These are phyloP conservation scores for Beauveria sp. DNA, from an alignment of 2,329 filamentous ascomycete species.

Conservation along the genomic window DNA sequence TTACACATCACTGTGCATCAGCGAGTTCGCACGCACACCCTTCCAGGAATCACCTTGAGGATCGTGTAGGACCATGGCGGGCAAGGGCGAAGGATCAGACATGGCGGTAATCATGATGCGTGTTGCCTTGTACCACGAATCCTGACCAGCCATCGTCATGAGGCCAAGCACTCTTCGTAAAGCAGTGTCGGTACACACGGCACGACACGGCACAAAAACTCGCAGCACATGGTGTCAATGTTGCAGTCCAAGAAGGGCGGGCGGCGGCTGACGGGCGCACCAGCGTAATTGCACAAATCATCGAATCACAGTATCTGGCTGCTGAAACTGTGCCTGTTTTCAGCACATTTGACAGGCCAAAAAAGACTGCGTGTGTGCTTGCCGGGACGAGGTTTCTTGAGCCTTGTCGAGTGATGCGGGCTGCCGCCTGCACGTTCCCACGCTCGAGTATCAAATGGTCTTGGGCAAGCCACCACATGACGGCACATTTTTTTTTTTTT, in stretches of 20 bases:
- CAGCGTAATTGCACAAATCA: neutral
- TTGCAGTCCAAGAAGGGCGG: neutral
- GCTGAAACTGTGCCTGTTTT: neutral
- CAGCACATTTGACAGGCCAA: neutral
- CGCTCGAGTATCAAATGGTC: neutral
- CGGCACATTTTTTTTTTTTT: neutral
- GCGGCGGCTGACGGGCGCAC: slow-evolving; percentile 1
- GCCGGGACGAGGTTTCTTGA: neutral
- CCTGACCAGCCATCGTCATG: too few relatives aligned
- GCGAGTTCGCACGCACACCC: too few relatives aligned
- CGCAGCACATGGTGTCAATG: neutral
- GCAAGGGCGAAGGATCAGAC: too few relatives aligned
- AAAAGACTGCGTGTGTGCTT: neutral
- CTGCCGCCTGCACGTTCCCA: neutral
- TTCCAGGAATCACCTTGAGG: too few relatives aligned
- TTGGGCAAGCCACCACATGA: neutral
- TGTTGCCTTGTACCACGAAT: too few relatives aligned
- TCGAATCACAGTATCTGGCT: neutral
- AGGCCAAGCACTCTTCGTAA: too few relatives aligned
- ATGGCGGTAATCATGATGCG: too few relatives aligned
- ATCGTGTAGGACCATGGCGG: too few relatives aligned
- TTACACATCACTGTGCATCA: neutral
- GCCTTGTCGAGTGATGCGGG: neutral
- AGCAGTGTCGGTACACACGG: neutral
- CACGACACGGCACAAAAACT: neutral